Evolutionary conservation across 1,284 basidiomycete genomes (phyloP), one percentile per base, ranked within the genome.

Genomic region (Anthracocystis panici-leucophaei): DNA sequence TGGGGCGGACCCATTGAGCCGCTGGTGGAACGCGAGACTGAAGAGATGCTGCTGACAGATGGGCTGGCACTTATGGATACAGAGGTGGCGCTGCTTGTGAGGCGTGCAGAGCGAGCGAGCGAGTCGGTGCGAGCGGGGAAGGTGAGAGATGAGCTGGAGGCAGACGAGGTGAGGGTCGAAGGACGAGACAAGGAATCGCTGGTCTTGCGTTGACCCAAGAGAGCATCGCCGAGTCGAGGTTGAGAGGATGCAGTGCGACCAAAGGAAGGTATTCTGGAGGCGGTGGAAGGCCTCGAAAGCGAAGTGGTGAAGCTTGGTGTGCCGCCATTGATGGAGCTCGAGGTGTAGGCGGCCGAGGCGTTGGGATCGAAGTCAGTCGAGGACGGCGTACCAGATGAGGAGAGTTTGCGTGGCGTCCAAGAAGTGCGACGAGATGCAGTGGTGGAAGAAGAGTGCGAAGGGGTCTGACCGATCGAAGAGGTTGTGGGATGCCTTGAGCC

Each of bases 201-300:
- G 5, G 40, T 27, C 52, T 77, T 77, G 20, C 75, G 52, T 48
- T 73, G 69, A n/a, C 63, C 75, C 20, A 77, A 57, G 9, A 77
- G 63, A 1, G 69, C 62, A 49, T 77, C 75, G 7, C 75, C 75
- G n/a, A 77, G 65, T n/a, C 75, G 69, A 27, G 66, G 58, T 6
- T 73, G 70, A 0, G 59, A 40, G 5, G 64, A 65, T 35, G 54
- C 57, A 2, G 54, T 58, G 59, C 70, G 69, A 40, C 70, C 65
- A 25, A 72, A 60, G 14, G 75, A 68, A 3, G 75, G 75, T 23
- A 77, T 77, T n/a, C 65, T 59, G 0, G 75, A 73, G 5, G 55
- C 65, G 10, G 75, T 60, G 2, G 69, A 53, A 14, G 75, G 62
- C 21, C 75, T 50, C 9, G 70, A 52, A 0, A 38, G 48, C 29